These are phyloP conservation scores for Brettanomyces naardenensis DNA, from an alignment of 805 yeast species.

Conservation along the genomic window DNA sequence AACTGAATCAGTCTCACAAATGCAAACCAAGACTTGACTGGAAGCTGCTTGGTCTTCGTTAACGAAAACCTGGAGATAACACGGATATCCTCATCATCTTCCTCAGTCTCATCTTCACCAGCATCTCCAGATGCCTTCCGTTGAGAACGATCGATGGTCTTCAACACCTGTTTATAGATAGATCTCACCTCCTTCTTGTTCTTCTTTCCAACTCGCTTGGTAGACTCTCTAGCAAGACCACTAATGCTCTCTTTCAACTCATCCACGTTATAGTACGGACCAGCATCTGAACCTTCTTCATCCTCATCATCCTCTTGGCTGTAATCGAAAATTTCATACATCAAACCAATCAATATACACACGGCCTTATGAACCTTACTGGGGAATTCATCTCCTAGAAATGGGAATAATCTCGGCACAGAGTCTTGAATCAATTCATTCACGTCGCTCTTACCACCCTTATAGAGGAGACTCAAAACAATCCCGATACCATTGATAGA, in stretches of 20 bases:
- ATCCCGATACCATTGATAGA: conserved; percentile 36
- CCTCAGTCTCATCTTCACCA: conserved; percentile 9
- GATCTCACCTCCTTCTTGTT: conserved; percentile 55
- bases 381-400: conserved; percentile 29
- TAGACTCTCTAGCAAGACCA: conserved; percentile 40
- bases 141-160: conserved; percentile 41
- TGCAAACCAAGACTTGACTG: conserved; percentile 43
- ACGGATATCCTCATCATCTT: conserved; percentile 6
- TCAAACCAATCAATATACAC: conserved; percentile 46
- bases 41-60: conserved; percentile 36
- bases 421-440: conserved; percentile 32
- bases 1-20: conserved; percentile 40
- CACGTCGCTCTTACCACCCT: conserved; percentile 6
- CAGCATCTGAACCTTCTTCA: conserved; percentile 37
- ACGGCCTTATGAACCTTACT: conserved; percentile 46
- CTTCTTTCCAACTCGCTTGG: conserved; percentile 52
- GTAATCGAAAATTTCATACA: conserved; percentile 38
- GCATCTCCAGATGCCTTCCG: conserved; percentile 24
- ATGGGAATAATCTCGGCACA: conserved; percentile 31
- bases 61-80: conserved; percentile 29
- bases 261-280: conserved; percentile 21
- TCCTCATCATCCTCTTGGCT: conserved; percentile 37
- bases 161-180: conserved; percentile 48
- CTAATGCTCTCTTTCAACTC: conserved; percentile 27
- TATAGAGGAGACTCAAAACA: conserved; percentile 32